These are phyloP conservation scores for Kazachstania martiniae DNA, from an alignment of 805 yeast species.

Conservation along the genomic window DNA sequence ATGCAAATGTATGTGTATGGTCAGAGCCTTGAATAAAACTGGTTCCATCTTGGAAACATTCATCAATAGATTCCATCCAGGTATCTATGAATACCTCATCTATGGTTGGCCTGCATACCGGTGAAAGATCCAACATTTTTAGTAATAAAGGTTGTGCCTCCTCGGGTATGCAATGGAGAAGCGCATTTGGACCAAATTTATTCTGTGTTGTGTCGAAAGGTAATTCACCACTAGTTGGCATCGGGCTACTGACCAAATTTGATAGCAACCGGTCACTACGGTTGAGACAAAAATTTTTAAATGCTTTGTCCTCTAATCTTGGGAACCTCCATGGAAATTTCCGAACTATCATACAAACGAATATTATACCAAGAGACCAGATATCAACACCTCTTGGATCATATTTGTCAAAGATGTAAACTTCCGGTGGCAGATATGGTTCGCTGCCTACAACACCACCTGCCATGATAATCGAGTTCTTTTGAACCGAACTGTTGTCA, in stretches of 20 bases:
- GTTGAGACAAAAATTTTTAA: conserved; percentile 66
- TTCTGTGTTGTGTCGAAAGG: no score
- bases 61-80: conserved; percentile 48
- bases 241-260: no score
- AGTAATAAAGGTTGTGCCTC: conserved; percentile 56
- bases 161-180: conserved; percentile 55
- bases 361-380: conserved; percentile 85
- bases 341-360: conserved; percentile 81
- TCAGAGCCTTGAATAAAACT: conserved; percentile 33
- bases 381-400: conserved; percentile 89
- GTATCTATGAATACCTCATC: conserved; percentile 63
- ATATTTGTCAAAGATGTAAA: conserved; percentile 64
- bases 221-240: no score
- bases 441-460: conserved; percentile 80
- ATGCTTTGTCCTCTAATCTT: conserved; percentile 63
- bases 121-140: conserved; percentile 71
- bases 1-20: conserved; percentile 82
- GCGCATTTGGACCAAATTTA: conserved; percentile 60
- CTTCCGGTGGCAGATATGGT: conserved; percentile 88
- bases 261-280: no score
- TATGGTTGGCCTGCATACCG: conserved; percentile 67
- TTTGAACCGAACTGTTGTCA: conserved; percentile 32
- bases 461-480: not conserved
- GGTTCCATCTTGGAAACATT: conserved; percentile 25
- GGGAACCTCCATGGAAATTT: conserved; percentile 94